Percentiles rank a stretch among this genome's conserved stretches.
These are phyloP conservation scores for Penicillium silybi DNA, from an alignment of 495 filamentous ascomycete species.

Conservation along the genomic window DNA sequence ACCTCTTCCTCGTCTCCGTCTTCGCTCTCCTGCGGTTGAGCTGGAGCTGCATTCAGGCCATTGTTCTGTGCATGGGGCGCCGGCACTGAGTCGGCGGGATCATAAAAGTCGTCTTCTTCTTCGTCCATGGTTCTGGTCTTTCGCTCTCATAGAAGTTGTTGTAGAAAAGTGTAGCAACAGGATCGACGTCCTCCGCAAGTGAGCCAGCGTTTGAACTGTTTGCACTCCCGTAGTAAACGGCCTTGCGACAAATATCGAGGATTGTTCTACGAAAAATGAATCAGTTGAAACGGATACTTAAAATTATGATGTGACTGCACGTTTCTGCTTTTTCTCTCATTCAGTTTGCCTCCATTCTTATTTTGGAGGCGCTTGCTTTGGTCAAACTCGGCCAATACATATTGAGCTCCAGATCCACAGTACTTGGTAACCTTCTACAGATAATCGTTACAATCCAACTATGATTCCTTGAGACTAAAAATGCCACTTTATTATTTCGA, in stretches of 20 bases:
- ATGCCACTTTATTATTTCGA: background rate
- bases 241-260: background rate
- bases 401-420: background rate
- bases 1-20: slow-evolving; percentile 69
- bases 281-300: background rate
- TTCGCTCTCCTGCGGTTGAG: slow-evolving; percentile 46
- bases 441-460: background rate
- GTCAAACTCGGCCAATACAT: background rate
- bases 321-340: background rate
- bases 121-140: slow-evolving; percentile 39
- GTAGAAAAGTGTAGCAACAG: slow-evolving; percentile 15
- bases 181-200: slow-evolving; percentile 13
- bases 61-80: slow-evolving; percentile 24
- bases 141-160: slow-evolving; percentile 6
- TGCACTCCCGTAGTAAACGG: slow-evolving; percentile 14
- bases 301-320: background rate
- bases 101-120: slow-evolving; percentile 54
- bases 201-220: slow-evolving; percentile 35
- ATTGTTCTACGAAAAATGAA: background rate
- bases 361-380: background rate
- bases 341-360: background rate
- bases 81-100: slow-evolving; percentile 43
- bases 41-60: slow-evolving; percentile 17
- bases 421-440: background rate
- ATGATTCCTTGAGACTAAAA: background rate